Percentiles rank a stretch among this genome's conserved stretches.
Conservation (phyloP, 1,284 basidiomycete genomes). For the Pseudomicrostroma phylloplanum region DNA sequence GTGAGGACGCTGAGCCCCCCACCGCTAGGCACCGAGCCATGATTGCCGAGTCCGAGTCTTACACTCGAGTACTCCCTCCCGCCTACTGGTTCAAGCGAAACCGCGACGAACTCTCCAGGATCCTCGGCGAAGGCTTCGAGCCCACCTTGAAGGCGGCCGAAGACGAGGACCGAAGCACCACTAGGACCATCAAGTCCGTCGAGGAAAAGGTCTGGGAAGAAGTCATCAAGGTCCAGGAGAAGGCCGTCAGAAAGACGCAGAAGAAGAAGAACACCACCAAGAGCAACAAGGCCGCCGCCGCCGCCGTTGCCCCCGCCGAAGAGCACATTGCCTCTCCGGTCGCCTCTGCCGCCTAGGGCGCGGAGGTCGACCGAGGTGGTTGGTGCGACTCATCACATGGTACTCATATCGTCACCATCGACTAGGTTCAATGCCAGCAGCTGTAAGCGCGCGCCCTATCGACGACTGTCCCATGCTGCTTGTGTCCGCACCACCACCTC, state of each 20-base stretch:
- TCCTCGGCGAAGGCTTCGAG: constrained; percentile 38
- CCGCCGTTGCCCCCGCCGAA: constrained; percentile 30
- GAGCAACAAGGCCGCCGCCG: constrained; percentile 22
- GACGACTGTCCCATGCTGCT: background rate
- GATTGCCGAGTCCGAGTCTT: constrained; percentile 39
- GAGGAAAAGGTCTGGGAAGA: constrained; percentile 46
- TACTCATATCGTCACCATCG: background rate
- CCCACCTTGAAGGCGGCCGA: constrained; percentile 33
- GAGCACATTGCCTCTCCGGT: constrained; percentile 23
- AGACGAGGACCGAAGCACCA: constrained; percentile 25
- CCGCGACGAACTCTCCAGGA: constrained; percentile 35
- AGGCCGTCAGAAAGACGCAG: constrained; percentile 22
- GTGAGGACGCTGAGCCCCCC: constrained; percentile 37
- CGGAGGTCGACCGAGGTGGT: background rate
- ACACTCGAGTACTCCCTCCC: constrained; percentile 37
- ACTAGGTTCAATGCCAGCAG: constrained; percentile 2
- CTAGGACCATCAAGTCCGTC: constrained; percentile 39
- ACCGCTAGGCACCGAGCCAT: constrained; percentile 40
- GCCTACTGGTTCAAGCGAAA: constrained; percentile 46
- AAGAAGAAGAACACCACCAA: constrained; percentile 29
- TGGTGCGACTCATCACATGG: no score
- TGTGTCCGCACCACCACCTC: no score
- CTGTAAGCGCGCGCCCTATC: constrained; percentile 5
- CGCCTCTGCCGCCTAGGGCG: background rate
- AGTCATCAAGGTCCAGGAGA: constrained; percentile 26